Evolutionary conservation across 2,329 filamentous ascomycete species (phyloP).

Genomic region (Epichloe sp.): DNA sequence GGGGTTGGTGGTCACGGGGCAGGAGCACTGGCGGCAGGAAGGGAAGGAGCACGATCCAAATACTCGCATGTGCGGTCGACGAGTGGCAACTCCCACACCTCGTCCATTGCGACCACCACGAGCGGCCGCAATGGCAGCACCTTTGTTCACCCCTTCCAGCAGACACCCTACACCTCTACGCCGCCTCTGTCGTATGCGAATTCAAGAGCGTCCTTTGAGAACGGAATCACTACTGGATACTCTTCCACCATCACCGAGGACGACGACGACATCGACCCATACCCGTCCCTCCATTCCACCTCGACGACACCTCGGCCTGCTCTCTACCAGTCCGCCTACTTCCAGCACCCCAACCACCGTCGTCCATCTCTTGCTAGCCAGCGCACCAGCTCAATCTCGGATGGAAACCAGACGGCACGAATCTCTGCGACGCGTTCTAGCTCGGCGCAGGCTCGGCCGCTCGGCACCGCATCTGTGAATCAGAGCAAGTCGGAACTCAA

Average conservation of each 20-base stretch:
- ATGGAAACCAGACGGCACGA: conserved; percentile 18
- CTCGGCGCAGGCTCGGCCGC: conserved; percentile 19
- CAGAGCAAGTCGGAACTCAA: conserved; percentile 37
- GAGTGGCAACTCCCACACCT: conserved; percentile 41
- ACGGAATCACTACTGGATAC: conserved; percentile 21
- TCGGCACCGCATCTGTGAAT: conserved; percentile 25
- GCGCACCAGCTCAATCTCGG: conserved; percentile 21
- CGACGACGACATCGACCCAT: conserved; percentile 23
- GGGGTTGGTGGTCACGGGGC: conserved; percentile 1
- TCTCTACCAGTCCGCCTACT: conserved; percentile 6
- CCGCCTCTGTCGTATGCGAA: conserved; percentile 46
- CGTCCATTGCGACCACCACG: conserved; percentile 39
- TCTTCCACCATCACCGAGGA: conserved; percentile 43
- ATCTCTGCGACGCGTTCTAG: conserved; percentile 16
- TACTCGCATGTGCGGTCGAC: conserved; percentile 45
- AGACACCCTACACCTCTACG: conserved; percentile 47
- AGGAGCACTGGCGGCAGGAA: conserved; percentile 4
- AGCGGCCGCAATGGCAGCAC: conserved; percentile 34
- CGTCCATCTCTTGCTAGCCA: conserved; percentile 20
- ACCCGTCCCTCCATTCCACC: conserved; percentile 8
- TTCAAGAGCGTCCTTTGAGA: conserved; percentile 39
- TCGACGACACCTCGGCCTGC: conserved; percentile 4
- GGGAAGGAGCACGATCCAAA: conserved; percentile 14
- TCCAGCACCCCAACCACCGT: conserved; percentile 12
- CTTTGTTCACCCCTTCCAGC: conserved; percentile 53